phyloP scores from a whole-genome alignment of 192 early-diverging fungal genomes.

The Podila horticola region DNA sequence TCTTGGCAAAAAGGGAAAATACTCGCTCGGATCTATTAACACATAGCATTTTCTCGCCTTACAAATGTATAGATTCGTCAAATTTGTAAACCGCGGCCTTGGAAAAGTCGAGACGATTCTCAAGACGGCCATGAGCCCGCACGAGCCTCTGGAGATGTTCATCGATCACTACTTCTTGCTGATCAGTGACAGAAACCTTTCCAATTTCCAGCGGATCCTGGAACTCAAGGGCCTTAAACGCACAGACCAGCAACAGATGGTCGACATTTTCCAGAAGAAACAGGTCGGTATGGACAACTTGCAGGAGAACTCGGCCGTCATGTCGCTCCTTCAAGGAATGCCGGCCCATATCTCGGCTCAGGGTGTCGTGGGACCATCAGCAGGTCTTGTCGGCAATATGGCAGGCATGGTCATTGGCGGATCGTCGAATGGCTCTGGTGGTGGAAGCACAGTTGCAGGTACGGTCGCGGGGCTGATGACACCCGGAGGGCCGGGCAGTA shows the following conservation, averaged over 20 bases:
- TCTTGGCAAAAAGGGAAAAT: not conserved
- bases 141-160: constrained; percentile 84
- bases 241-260: constrained; percentile 65
- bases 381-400: constrained; percentile 41
- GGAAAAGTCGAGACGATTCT: constrained; percentile 86
- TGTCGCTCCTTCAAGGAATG: constrained; percentile 51
- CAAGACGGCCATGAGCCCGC: constrained; percentile 88
- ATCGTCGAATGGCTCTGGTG: not conserved
- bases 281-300: constrained; percentile 51
- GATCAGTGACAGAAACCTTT: constrained; percentile 74
- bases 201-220: constrained; percentile 82
- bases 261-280: constrained; percentile 63
- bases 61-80: constrained; percentile 70
- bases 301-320: constrained; percentile 54
- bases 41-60: not conserved
- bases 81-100: constrained; percentile 85
- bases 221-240: constrained; percentile 83
- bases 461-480: constrained; percentile 30
- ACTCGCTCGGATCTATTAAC: too few species aligned
- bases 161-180: constrained; percentile 92
- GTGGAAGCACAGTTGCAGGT: not conserved
- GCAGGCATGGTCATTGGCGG: constrained; percentile 23
- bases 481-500: constrained; percentile 7
- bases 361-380: constrained; percentile 37
- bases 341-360: constrained; percentile 41